These are phyloP conservation scores for Cymbidium sinense DNA, from an alignment of 106 monocot genomes.

Conservation along the genomic window DNA sequence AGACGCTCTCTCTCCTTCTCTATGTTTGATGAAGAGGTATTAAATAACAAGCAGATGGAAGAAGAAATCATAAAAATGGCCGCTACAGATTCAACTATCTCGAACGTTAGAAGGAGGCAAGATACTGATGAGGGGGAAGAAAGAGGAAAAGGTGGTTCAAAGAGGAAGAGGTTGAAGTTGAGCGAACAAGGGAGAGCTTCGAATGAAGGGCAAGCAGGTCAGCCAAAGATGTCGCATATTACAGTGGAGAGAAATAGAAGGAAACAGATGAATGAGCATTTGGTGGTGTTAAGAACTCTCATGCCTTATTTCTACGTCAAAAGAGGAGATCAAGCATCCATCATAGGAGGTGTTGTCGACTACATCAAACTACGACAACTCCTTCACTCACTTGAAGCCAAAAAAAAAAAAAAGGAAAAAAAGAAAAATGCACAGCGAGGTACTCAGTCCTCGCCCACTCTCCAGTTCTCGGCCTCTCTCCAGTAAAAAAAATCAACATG, in stretches of 20 bases:
- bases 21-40: conserved; percentile 14
- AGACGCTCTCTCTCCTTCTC: conserved; percentile 10
- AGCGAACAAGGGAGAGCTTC: too few relatives aligned
- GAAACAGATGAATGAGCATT: conserved; percentile 94
- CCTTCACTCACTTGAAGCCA: conserved; percentile 60
- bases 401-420: too few relatives aligned
- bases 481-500: too few relatives aligned
- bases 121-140: conserved; percentile 23
- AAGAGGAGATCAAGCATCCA: conserved; percentile 89
- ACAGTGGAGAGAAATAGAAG: conserved; percentile 86
- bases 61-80: background rate
- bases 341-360: conserved; percentile 84
- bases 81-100: background rate
- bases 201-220: conserved; percentile 17
- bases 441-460: conserved; percentile 61
- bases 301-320: conserved; percentile 96
- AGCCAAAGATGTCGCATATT: conserved; percentile 60
- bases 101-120: background rate
- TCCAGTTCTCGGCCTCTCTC: conserved; percentile 34
- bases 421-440: conserved; percentile 69
- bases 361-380: conserved; percentile 87
- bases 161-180: conserved; percentile 46
- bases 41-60: conserved; percentile 4
- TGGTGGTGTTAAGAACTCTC: conserved; percentile 38
- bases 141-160: conserved; percentile 1